Evolutionary conservation across 2,329 filamentous ascomycete genomes (phyloP).

Genomic region (Thermoascus crustaceus): DNA sequence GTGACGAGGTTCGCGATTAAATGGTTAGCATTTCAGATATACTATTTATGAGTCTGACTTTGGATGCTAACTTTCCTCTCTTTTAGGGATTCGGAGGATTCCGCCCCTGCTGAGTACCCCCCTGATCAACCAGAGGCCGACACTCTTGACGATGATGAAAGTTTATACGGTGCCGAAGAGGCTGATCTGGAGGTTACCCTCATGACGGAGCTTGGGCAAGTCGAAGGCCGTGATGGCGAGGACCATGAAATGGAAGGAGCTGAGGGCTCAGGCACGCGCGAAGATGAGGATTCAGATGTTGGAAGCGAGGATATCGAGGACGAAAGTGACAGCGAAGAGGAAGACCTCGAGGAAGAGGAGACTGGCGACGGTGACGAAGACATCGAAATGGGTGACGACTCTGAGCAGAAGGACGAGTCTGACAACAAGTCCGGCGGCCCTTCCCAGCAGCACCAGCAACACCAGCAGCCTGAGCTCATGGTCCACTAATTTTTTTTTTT

Average conservation of each 20-base stretch:
- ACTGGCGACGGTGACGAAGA: conserved; percentile 51
- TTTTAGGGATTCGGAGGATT: conserved; percentile 89
- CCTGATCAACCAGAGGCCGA: conserved; percentile 97
- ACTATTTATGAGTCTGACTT: background rate
- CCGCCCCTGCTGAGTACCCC: conserved; percentile 89
- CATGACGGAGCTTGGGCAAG: conserved; percentile 44
- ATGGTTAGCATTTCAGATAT: conserved; percentile 54
- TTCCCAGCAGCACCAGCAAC: conserved; percentile 20
- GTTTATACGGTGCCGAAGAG: conserved; percentile 86
- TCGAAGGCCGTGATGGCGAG: conserved; percentile 43
- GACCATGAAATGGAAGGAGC: conserved; percentile 70
- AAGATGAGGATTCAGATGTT: conserved; percentile 62
- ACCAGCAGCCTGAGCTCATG: conserved; percentile 37
- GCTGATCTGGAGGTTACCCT: conserved; percentile 61
- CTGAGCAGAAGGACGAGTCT: conserved; percentile 32
- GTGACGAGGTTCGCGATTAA: conserved; percentile 98
- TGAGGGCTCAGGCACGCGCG: conserved; percentile 43
- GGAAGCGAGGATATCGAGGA: conserved; percentile 72
- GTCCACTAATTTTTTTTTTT: conserved; percentile 30
- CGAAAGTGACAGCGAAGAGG: conserved; percentile 65
- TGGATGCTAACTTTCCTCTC: background rate
- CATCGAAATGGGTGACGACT: conserved; percentile 51
- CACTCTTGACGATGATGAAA: conserved; percentile 68
- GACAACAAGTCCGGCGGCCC: conserved; percentile 19
- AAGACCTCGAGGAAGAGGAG: conserved; percentile 58